These are phyloP conservation scores for Lichenothelia convexa DNA, from an alignment of 495 filamentous ascomycete species.

Conservation along the genomic window DNA sequence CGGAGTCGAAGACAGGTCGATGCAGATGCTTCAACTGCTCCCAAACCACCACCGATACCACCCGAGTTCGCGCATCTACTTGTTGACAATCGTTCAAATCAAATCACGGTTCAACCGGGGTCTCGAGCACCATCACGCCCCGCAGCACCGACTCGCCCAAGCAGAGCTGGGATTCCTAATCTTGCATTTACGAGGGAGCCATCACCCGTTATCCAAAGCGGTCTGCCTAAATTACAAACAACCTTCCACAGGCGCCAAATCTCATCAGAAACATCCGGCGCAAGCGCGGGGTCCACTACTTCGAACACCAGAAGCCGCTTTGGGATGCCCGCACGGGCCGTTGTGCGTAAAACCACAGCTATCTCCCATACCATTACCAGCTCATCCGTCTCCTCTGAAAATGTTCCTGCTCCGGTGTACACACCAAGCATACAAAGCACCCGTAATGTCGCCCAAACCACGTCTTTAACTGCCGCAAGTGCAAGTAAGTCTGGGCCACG, in stretches of 20 bases:
- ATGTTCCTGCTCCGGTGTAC: neutral
- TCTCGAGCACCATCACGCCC: too few relatives aligned
- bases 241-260: constrained; percentile 23
- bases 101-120: too few relatives aligned
- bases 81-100: too few relatives aligned
- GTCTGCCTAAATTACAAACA: constrained; percentile 34
- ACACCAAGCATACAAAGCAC: neutral
- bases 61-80: constrained; percentile 25
- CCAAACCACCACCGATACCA: too few relatives aligned
- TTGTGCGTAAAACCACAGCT: too few relatives aligned
- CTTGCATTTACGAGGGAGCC: constrained; percentile 39
- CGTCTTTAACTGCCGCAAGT: constrained; percentile 5
- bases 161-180: constrained; percentile 59
- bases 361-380: too few relatives aligned
- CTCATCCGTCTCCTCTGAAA: neutral
- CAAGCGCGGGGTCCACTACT: constrained; percentile 2
- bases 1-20: too few relatives aligned
- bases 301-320: constrained; percentile 8
- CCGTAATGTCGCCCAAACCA: neutral
- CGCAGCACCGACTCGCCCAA: constrained; percentile 36
- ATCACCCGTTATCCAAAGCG: constrained; percentile 61
- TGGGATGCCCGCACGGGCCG: constrained; percentile 12
- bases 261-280: constrained; percentile 13
- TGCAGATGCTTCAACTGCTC: too few relatives aligned
- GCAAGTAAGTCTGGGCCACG: constrained; percentile 28